Percentiles rank a stretch among this genome's conserved stretches.
Evolutionary conservation across 345 rosid genomes (phyloP).

Genomic region (Citrus sinensis): DVS_A1.0 CM039168.1:3667001-3667500

Average conservation of each 20-base stretch:
- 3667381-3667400: not conserved
- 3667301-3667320: constrained; percentile 2
- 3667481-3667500: constrained; percentile 5
- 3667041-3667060: constrained; percentile 5
- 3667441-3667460: not conserved
- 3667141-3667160: not conserved
- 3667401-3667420: not conserved
- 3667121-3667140: constrained; percentile 11
- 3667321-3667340: not conserved
- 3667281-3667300: constrained; percentile 3
- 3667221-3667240: constrained; percentile 7
- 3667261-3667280: not conserved
- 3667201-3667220: constrained; percentile 6
- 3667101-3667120: constrained; percentile 1
- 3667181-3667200: constrained; percentile 22
- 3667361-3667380: not conserved
- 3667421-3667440: not conserved
- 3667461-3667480: not conserved
- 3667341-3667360: not conserved
- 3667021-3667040: constrained; percentile 17
- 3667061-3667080: not conserved
- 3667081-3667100: constrained; percentile 9
- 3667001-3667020: constrained; percentile 14
- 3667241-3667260: not conserved
- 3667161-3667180: constrained; percentile 24